Base-by-base conservation (phyloP, 75 land plant species). In the Pseudotsuga menziesii region DNA sequence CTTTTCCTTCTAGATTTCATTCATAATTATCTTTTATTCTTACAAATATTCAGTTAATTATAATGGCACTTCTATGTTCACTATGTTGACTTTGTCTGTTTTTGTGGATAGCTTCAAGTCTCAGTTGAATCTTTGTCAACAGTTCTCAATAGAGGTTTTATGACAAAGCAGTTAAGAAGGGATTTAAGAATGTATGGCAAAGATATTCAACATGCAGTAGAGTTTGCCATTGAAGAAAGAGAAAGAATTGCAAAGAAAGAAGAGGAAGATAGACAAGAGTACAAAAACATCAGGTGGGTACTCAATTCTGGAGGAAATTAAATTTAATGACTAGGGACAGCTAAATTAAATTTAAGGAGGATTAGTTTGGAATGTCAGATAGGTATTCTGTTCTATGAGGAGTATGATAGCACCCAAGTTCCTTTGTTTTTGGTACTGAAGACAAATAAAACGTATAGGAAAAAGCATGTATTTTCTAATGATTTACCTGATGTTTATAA, bases 111-210 rank as follows among this genome's bases (percentile, higher is more conserved):
- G 99, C 86, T 97, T 71, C 92, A 94, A 83, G 89, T 97, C 16
- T 78, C 95, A 22, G 99, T 94, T 89, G 95, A 97, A 78, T 82
- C 91, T 64, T 82, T 97, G 77, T 87, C 94, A 23, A 71, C 80
- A 25, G 85, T 97, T 27, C 88, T 91, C 71, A 80, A 85, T 72
- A 92, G 94, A 98, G 99, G 99, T 8, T 97, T 89, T 81, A 88
- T 80, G 57, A 84, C 85, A 74, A 74, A 67, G 23, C 89, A 86
- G 58, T 79, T 93, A 56, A 88, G 84, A 80, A 84, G 93, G 78
- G 98, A 94, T 56, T 81, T 97, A 64, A 84, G 95, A 71, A 89
- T 97, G 80, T 89, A 80, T 77, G 82, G 85, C 57, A 92, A 90
- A 77, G 89, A 94, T 81, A 77, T 94, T 67, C 76, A 79, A 35